A percentile compares a stretch with the other conserved stretches of the same genome.
These are phyloP conservation scores for Reutealis trisperma DNA, from an alignment of 345 rosid species.

Conservation along the genomic window DNA sequence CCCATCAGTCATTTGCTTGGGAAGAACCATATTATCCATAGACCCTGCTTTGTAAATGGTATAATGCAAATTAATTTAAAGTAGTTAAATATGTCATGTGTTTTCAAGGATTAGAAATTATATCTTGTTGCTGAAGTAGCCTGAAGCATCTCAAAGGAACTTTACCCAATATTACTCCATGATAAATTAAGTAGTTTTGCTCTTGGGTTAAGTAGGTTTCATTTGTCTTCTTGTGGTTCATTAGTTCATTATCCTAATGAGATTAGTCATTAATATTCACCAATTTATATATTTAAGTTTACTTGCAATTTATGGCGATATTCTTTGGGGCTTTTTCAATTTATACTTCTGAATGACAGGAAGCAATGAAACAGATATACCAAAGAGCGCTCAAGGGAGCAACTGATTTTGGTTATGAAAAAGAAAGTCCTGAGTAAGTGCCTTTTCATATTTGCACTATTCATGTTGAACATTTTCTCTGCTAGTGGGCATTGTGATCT, in stretches of 20 bases:
- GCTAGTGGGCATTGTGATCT: neutral
- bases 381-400: constrained; percentile 91
- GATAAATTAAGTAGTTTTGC: neutral
- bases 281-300: neutral
- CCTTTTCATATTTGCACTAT: constrained; percentile 14
- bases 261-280: constrained; percentile 3
- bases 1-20: neutral
- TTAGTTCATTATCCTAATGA: neutral
- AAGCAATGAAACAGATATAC: constrained; percentile 93
- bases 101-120: neutral
- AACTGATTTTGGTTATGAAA: constrained; percentile 86
- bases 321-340: constrained; percentile 5
- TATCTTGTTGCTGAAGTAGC: neutral
- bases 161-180: neutral
- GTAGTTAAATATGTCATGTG: neutral
- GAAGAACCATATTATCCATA: neutral
- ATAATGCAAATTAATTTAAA: neutral
- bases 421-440: constrained; percentile 94
- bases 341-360: constrained; percentile 45
- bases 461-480: neutral
- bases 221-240: constrained; percentile 6
- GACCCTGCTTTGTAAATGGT: neutral
- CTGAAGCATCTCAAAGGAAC: neutral
- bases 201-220: neutral
- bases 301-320: neutral